A percentile compares a stretch with the other conserved stretches of the same genome.
These are phyloP conservation scores for Ilyonectria robusta DNA, from an alignment of 2,329 filamentous ascomycete genomes.

Conservation along the genomic window DNA sequence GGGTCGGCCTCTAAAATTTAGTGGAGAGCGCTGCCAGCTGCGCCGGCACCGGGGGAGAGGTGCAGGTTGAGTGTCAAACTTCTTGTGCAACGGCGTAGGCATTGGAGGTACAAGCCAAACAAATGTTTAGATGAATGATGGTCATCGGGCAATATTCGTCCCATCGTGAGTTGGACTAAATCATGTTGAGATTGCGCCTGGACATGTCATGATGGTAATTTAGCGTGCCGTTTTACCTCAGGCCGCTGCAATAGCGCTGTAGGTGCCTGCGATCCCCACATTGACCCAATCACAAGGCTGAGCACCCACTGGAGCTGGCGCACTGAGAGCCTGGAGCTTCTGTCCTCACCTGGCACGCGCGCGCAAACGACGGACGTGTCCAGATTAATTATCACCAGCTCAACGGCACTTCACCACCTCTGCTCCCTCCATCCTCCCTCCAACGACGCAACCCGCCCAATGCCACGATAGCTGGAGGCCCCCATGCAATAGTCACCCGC, in stretches of 20 bases:
- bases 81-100: constrained; percentile 38
- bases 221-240: not conserved
- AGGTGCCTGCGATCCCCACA: constrained; percentile 27
- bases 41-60: not conserved
- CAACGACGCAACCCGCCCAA: constrained; percentile 23
- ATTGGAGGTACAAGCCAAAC: constrained; percentile 16
- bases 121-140: too few species aligned
- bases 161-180: too few species aligned
- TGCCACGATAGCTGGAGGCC: constrained; percentile 32
- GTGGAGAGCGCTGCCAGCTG: constrained; percentile 26
- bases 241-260: not conserved
- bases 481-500: constrained; percentile 49
- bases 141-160: too few species aligned
- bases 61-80: constrained; percentile 4
- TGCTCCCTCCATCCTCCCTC: constrained; percentile 16
- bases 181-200: not conserved
- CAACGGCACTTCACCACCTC: constrained; percentile 35
- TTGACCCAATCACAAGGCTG: constrained; percentile 45
- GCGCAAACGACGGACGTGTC: constrained; percentile 34
- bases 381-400: constrained; percentile 41
- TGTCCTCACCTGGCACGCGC: constrained; percentile 4
- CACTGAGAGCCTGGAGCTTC: not conserved
- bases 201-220: not conserved
- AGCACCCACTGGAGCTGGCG: constrained; percentile 34
- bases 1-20: constrained; percentile 39